These are phyloP conservation scores for Podospora appendiculata DNA, from an alignment of 495 filamentous ascomycete genomes.

Conservation along the genomic window DNA sequence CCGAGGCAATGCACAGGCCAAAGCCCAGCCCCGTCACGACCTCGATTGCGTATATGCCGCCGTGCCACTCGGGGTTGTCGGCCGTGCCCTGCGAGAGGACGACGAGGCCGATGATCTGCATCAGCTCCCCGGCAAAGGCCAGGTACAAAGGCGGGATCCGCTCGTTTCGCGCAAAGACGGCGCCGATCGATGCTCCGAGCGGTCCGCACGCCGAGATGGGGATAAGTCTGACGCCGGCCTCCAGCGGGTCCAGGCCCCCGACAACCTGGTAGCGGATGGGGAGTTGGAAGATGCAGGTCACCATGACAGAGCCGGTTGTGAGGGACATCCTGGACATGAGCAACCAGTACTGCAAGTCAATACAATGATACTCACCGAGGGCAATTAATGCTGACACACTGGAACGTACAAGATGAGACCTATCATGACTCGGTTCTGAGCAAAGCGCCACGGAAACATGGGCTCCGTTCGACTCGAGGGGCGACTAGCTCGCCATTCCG, in stretches of 20 bases:
- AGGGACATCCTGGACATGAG: background rate
- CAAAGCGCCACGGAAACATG: conserved; percentile 14
- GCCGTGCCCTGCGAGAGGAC: background rate
- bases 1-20: background rate
- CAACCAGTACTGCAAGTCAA: conserved; percentile 1
- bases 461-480: conserved; percentile 2
- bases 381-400: too few species aligned
- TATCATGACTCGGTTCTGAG: conserved; percentile 6
- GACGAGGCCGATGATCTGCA: background rate
- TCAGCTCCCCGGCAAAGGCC: background rate
- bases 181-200: background rate
- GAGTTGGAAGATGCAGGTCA: conserved; percentile 32
- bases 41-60: background rate
- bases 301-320: conserved; percentile 4
- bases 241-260: conserved; percentile 20
- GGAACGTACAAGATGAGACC: conserved; percentile 9
- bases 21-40: background rate
- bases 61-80: background rate
- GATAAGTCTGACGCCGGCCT: conserved; percentile 30
- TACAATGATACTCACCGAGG: too few species aligned
- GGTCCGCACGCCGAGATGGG: conserved; percentile 16
- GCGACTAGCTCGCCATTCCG: conserved; percentile 4
- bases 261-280: conserved; percentile 42
- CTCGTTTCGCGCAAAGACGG: background rate
- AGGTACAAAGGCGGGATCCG: background rate